These are phyloP conservation scores for Aspergillus sclerotialis DNA, from an alignment of 2,329 filamentous ascomycete species.

Conservation along the genomic window DNA sequence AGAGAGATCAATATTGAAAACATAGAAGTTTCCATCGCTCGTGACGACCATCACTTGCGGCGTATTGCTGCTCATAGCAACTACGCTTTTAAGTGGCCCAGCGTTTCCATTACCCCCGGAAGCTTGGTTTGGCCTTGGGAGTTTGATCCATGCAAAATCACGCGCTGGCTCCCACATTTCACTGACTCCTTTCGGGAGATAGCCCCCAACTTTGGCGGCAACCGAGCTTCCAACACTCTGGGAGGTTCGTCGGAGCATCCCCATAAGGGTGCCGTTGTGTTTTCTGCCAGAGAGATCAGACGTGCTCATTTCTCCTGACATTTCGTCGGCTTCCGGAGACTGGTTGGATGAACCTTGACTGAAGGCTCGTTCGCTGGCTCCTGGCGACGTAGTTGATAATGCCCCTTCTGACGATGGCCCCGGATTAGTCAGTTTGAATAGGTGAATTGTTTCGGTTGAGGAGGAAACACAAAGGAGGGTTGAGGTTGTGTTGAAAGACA, in stretches of 20 bases:
- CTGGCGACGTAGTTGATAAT: slow-evolving; percentile 16
- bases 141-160: slow-evolving; percentile 94
- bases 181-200: slow-evolving; percentile 85
- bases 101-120: slow-evolving; percentile 29
- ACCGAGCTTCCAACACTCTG: slow-evolving; percentile 88
- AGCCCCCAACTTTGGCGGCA: slow-evolving; percentile 81
- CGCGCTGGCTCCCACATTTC: slow-evolving; percentile 96
- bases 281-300: slow-evolving; percentile 35
- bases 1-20: slow-evolving; percentile 92
- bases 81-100: slow-evolving; percentile 76
- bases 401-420: slow-evolving; percentile 20
- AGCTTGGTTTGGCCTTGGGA: slow-evolving; percentile 57
- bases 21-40: slow-evolving; percentile 88
- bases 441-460: slow-evolving; percentile 91
- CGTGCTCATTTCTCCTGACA: slow-evolving; percentile 19
- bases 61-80: slow-evolving; percentile 90
- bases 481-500: slow-evolving; percentile 95
- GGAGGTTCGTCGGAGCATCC: slow-evolving; percentile 86
- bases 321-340: slow-evolving; percentile 25
- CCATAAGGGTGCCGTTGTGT: slow-evolving; percentile 72
- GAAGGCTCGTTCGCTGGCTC: slow-evolving; percentile 17
- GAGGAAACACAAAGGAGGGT: slow-evolving; percentile 93
- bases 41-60: slow-evolving; percentile 98
- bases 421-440: slow-evolving; percentile 68
- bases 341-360: slow-evolving; percentile 21